Evolutionary conservation across 2,329 filamentous ascomycete species (phyloP), one percentile per base, ranked within the genome.

Genomic region (Zarea fungicola): DNA sequence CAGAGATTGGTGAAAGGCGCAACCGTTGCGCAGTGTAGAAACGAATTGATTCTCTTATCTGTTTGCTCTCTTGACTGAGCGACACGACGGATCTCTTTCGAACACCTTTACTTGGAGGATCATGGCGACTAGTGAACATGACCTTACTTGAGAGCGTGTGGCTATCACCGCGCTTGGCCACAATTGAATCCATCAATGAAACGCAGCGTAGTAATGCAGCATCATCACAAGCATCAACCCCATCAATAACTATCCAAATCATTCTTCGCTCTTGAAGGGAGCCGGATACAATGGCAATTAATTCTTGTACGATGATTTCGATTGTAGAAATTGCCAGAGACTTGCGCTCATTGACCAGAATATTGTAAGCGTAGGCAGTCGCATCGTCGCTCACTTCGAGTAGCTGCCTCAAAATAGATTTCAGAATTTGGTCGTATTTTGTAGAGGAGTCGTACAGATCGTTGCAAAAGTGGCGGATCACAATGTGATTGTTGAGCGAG

Each of bases 391-490:
- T 53, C 1, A 23, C 16, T 3, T 54, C 60, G 10, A 67, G 43
- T 0, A 65, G 42, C 29, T 70, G 65, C 1, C 61, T 26, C 6
- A 70, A 50, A 1, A 69, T 11, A 1, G 62, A 65, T 8, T 54
- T 54, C 0, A 69, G 48, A 5, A 68, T 61, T 4, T 60, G 49
- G 1, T 66, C 62, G 45, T 69, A 68, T 5, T 56, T 26, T 1
- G 52, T 64, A 0, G 68, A 70, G 3, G 60, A 54, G 0, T 50
- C 42, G 6, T 67, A 62, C 0, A 57, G 54, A 11, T 64, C 60
- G 5, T 56, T 65, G 52, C 65, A 70, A 28, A 71, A 65, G 37
- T 71, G 65, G 2, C 34, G 40, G 7, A 65, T 41, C 2, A 68
- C 56, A 8, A 59, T 18, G 9, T 48, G 56, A 2, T 40, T 28